Percentiles rank a stretch among this genome's conserved stretches.
phyloP scores from a whole-genome alignment of 306 rosid species.

The Vigna unguiculata region DNA sequence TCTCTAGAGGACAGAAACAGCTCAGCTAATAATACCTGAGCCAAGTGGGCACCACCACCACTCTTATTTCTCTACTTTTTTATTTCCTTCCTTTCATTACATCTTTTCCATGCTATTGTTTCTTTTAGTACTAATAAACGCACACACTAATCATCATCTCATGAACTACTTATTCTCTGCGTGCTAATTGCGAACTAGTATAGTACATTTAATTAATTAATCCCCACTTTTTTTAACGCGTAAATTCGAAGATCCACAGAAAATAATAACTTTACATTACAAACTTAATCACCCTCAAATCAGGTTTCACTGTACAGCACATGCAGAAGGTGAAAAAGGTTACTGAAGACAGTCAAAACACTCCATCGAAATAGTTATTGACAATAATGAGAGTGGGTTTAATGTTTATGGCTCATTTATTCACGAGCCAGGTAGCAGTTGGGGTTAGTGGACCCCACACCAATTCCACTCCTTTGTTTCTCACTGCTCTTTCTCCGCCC shows the following conservation, averaged over 20 bases:
- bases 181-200: constrained; percentile 16
- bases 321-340: constrained; percentile 23
- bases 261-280: background rate
- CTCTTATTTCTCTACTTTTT: constrained; percentile 1
- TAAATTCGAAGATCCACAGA: background rate
- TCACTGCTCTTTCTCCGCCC: background rate
- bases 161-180: constrained; percentile 15
- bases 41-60: constrained; percentile 46
- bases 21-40: constrained; percentile 40
- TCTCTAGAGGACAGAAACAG: constrained; percentile 47
- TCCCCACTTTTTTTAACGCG: constrained; percentile 5
- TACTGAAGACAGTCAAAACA: background rate
- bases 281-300: background rate
- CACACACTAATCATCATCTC: constrained; percentile 29
- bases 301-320: background rate
- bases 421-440: constrained; percentile 41
- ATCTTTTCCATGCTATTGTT: constrained; percentile 17
- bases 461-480: background rate
- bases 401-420: background rate
- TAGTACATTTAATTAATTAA: background rate
- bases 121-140: constrained; percentile 13
- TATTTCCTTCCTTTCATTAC: constrained; percentile 6
- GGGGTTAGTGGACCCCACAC: constrained; percentile 38
- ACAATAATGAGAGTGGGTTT: constrained; percentile 28
- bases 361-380: background rate